phyloP scores from a whole-genome alignment of 345 rosid species.

The Moringa oleifera region DNA sequence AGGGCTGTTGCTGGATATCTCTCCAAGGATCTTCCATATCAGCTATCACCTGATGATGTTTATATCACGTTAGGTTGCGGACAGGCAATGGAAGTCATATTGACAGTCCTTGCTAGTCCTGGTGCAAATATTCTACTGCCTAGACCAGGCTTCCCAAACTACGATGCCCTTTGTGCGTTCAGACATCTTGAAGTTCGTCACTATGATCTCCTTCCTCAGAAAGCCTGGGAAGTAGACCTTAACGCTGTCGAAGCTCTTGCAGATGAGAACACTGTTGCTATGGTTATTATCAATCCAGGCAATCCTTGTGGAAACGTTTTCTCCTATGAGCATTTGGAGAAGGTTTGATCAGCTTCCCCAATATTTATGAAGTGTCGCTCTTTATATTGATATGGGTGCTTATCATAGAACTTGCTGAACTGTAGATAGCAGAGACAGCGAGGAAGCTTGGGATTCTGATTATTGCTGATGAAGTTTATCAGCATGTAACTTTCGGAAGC shows the following conservation, averaged over 20 bases:
- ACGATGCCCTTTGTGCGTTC: conserved; percentile 20
- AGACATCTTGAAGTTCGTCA: conserved; percentile 28
- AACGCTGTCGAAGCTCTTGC: conserved; percentile 22
- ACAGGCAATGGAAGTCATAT: conserved; percentile 27
- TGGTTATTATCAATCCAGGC: conserved; percentile 33
- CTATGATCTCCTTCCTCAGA: conserved; percentile 24
- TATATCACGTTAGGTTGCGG: conserved; percentile 26
- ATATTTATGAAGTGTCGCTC: background rate
- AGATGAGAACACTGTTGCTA: conserved; percentile 17
- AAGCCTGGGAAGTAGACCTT: conserved; percentile 21
- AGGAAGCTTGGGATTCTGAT: conserved; percentile 41
- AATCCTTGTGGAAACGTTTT: conserved; percentile 58
- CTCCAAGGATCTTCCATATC: conserved; percentile 19
- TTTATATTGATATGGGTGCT: background rate
- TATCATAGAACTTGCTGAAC: background rate
- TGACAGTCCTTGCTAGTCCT: conserved; percentile 20
- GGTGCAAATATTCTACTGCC: conserved; percentile 36
- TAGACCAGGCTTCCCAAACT: conserved; percentile 23
- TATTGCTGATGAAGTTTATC: conserved; percentile 51
- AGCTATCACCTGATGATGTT: conserved; percentile 22
- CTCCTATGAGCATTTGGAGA: conserved; percentile 32
- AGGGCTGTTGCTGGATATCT: conserved; percentile 35
- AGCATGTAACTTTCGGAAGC: conserved; percentile 35
- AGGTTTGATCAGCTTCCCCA: no score
- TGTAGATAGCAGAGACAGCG: conserved; percentile 53